phyloP scores from a whole-genome alignment of 2,329 filamentous ascomycete genomes.

The Pseudocercospora fuligena region DNA sequence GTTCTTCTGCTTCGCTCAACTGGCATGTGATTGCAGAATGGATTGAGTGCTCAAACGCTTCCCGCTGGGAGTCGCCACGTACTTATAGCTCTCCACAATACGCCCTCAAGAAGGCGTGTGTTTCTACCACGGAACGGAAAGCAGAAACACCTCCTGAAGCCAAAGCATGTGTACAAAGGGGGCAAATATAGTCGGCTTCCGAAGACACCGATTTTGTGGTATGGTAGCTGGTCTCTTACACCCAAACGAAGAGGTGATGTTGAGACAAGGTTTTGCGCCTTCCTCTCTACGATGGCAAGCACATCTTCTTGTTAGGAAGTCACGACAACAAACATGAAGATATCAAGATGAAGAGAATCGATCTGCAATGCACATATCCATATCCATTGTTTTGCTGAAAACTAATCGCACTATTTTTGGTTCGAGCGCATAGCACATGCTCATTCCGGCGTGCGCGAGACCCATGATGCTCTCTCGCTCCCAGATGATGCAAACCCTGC shows the following conservation, averaged over 20 bases:
- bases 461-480: conserved; percentile 4
- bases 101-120: too few species aligned
- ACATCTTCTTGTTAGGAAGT: too few species aligned
- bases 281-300: background rate
- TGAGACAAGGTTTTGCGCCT: background rate
- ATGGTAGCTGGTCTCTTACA: background rate
- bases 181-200: background rate
- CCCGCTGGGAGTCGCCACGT: background rate
- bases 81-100: background rate
- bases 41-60: too few species aligned
- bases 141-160: background rate
- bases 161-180: background rate
- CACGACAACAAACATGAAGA: background rate
- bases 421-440: conserved; percentile 14
- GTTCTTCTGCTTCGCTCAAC: background rate
- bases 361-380: background rate
- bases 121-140: background rate
- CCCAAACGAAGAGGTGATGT: background rate
- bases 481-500: conserved; percentile 14
- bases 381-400: conserved; percentile 8
- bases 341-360: background rate
- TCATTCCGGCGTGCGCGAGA: conserved; percentile 5
- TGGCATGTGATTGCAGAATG: background rate
- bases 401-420: conserved; percentile 11
- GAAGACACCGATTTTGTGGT: background rate